Percentiles rank a stretch among this genome's conserved stretches.
These are phyloP conservation scores for Populus alba DNA, from an alignment of 345 rosid genomes.

Conservation along the genomic window DNA sequence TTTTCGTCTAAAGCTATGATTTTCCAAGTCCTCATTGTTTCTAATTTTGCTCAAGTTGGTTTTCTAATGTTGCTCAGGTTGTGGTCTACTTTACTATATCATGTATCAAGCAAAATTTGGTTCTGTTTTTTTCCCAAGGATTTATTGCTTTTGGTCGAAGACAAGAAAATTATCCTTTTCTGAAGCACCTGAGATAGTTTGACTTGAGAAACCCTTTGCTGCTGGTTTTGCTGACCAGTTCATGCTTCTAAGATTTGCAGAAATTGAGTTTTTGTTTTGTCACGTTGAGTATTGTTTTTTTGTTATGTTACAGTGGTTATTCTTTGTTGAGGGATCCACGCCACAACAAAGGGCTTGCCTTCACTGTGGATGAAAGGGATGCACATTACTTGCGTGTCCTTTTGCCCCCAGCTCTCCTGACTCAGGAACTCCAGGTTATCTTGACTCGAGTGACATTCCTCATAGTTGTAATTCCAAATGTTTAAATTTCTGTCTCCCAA, in stretches of 20 bases:
- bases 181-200: background rate
- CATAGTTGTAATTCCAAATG: background rate
- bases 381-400: conserved; percentile 91
- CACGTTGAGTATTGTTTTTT: background rate
- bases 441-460: background rate
- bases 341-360: conserved; percentile 91
- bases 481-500: background rate
- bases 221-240: background rate
- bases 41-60: background rate
- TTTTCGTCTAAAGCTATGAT: background rate
- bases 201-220: background rate
- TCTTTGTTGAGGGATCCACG: conserved; percentile 80
- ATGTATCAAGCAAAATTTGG: background rate
- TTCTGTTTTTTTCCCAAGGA: background rate
- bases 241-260: background rate
- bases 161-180: background rate
- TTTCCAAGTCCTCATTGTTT: background rate
- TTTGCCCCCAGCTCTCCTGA: conserved; percentile 67
- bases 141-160: background rate
- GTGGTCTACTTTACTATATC: background rate
- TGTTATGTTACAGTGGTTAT: conserved; percentile 56
- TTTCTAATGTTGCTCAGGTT: background rate
- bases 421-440: conserved; percentile 81
- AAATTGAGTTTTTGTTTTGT: background rate
- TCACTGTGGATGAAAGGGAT: conserved; percentile 80